phyloP scores from a whole-genome alignment of 768 basidiomycete species.

The Tricholoma hemisulphureum region DNA sequence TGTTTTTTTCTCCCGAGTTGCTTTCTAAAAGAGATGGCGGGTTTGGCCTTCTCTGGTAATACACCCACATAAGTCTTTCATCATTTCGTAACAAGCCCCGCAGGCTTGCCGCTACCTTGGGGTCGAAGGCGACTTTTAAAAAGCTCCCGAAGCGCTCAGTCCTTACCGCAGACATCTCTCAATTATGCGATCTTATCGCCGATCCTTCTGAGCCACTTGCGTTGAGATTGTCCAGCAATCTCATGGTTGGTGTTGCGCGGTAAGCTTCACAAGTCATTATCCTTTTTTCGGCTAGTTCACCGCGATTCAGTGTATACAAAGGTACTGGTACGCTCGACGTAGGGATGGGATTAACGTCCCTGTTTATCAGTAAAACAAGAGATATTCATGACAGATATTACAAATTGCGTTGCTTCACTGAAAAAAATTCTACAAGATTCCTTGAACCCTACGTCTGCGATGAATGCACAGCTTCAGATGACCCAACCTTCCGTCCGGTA shows the following conservation, averaged over 20 bases:
- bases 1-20: constrained; percentile 89
- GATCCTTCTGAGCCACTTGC: constrained; percentile 86
- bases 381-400: constrained; percentile 78
- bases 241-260: constrained; percentile 90
- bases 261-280: constrained; percentile 34
- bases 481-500: constrained; percentile 64
- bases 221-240: constrained; percentile 79
- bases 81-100: constrained; percentile 4
- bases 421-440: constrained; percentile 74
- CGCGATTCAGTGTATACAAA: constrained; percentile 41
- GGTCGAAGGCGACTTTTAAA: constrained; percentile 82
- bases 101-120: constrained; percentile 91
- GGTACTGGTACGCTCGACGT: constrained; percentile 43
- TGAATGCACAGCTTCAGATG: constrained; percentile 66
- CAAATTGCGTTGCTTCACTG: constrained; percentile 69
- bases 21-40: constrained; percentile 81
- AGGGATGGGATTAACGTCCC: constrained; percentile 3
- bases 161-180: constrained; percentile 78
- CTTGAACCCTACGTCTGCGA: constrained; percentile 43
- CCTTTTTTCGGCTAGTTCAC: not conserved
- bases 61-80: not conserved
- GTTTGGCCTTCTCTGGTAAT: constrained; percentile 83
- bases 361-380: constrained; percentile 71
- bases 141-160: constrained; percentile 82
- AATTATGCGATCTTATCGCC: constrained; percentile 77